phyloP scores from a whole-genome alignment of 192 early-diverging fungal genomes.

The Coemansia sp. region DNA sequence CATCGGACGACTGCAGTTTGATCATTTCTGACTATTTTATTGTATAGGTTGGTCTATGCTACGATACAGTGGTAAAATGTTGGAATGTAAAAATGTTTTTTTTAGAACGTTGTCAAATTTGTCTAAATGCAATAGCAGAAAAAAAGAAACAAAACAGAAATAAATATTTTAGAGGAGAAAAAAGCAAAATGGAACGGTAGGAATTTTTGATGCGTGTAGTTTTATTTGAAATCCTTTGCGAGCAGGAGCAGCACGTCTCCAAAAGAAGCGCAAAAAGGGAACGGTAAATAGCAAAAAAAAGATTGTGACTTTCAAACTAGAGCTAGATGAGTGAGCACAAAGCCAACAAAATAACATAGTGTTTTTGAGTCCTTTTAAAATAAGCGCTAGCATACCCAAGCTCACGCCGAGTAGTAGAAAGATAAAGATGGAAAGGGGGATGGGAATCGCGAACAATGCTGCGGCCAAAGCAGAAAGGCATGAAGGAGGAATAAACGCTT shows the following conservation, averaged over 20 bases:
- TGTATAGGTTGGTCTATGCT: not conserved
- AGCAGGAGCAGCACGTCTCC: no score
- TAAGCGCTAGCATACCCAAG: no score
- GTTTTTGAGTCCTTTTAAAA: no score
- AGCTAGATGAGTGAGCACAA: no score
- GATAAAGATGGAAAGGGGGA: no score
- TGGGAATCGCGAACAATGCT: not conserved
- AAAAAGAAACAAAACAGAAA: not conserved
- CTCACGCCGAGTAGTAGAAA: no score
- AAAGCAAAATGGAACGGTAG: not conserved
- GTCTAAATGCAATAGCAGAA: not conserved
- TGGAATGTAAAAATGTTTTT: no score
- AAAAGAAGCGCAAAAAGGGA: not conserved
- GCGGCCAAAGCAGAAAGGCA: not conserved
- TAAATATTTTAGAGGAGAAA: not conserved
- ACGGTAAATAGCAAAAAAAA: not conserved
- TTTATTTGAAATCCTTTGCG: no score
- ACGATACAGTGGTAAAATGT: no score
- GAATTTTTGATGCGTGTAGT: not conserved
- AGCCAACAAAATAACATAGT: no score
- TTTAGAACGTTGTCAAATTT: no score
- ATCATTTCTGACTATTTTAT: slow-evolving; percentile 27
- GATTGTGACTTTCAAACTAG: not conserved
- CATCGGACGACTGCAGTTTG: slow-evolving; percentile 66
- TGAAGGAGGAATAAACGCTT: no score